Base-by-base conservation (phyloP, 192 early-diverging fungal species). In the Podila epigama region DNA sequence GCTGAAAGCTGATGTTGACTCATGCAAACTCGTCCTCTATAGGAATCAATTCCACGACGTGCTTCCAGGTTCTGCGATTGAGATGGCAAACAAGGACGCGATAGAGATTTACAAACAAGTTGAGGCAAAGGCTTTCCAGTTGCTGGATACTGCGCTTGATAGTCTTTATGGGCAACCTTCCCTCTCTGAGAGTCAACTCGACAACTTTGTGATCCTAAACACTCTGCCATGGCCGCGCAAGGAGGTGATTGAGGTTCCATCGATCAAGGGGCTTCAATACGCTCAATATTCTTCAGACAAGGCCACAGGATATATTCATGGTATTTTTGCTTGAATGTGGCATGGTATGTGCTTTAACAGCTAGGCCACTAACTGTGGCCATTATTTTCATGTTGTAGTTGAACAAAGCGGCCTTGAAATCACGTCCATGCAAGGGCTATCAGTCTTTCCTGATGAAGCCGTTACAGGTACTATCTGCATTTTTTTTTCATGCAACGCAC, bases 31-130 rank as follows among this genome's bases (percentile, higher is more conserved):
- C n/a, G n/a, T n/a, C n/a, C n/a, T n/a, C n/a, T n/a, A n/a, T n/a
- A 82, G 81, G 32, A 96, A 93, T 70, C 98, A 99, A 87, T 99
- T 99, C 75, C 98, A 99, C 68, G 97, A 98, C 81, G 93, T 98
- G 4, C 83, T 99, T 44, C 96, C 98, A 0, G 98, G 98, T 0
- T 92, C 93, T 4, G 84, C 90, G 16, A 98, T 99, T 68, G 93
- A 89, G 35, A 79, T 94, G 78, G 98, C 97, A 27, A 97, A 97
- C 75, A 80, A 88, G 20, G 98, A 99, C 80, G 95, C 92, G 15
- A 82, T 85, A 32, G 71, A 75, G 60, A 85, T 92, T 11, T 71
- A 66, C 52, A 53, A 52, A 72, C 39, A 83, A 48, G 78, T 75
- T 18, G 72, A 75, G 22, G 51, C 28, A 8, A 67, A 68, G 34